Evolutionary conservation across 1,284 basidiomycete species (phyloP), one percentile per base, ranked within the genome.

Genomic region (Ustilago xerochloae): DNA sequence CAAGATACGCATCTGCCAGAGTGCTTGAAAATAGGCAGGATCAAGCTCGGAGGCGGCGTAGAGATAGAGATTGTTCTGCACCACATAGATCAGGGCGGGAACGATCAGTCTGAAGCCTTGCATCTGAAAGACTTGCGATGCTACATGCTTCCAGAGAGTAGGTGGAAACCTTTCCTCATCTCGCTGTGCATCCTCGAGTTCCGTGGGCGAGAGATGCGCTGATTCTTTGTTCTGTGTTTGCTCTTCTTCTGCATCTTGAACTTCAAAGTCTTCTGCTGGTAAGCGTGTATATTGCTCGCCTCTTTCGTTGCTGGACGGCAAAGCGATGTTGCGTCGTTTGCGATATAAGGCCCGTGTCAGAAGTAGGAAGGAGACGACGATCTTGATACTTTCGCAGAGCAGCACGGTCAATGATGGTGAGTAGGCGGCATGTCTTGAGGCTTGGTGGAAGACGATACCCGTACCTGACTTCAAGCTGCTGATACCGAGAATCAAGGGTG

Each of bases 81-180:
- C 51, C 7, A 73, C 70, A 28, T 73, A 73, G 46, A 73, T 46
- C 9, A 62, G n/a, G 1, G 70, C 70, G 1, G 70, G 70, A 3
- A 63, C 39, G 16, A 56, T 32, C 12, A 73, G 36, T 16, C 63
- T 22, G 15, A 60, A 26, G 2, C 63, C 63, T 30, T 60, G 56
- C 16, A 29, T 15, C 15, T 30, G 24, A 22, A 66, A 66, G 26
- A 66, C 22, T 18, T 66, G 63, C 3, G 51, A 54, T 1, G 35
- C 16, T 1, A 65, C 29, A 26, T 64, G 55, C 15, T 53, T 39
- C 18, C 24, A 43, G 1, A 65, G 39, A n/a, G 63, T 54, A 29
- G 33, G 29, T 20, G 48, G 48, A 4, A 38, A 12, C n/a, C 18
- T 48, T 30, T 6, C n/a, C 9, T 12, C 24, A 10, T 28, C 15